These are phyloP conservation scores for Fusarium dlaminii DNA, from an alignment of 2,329 filamentous ascomycete species.

Conservation along the genomic window DNA sequence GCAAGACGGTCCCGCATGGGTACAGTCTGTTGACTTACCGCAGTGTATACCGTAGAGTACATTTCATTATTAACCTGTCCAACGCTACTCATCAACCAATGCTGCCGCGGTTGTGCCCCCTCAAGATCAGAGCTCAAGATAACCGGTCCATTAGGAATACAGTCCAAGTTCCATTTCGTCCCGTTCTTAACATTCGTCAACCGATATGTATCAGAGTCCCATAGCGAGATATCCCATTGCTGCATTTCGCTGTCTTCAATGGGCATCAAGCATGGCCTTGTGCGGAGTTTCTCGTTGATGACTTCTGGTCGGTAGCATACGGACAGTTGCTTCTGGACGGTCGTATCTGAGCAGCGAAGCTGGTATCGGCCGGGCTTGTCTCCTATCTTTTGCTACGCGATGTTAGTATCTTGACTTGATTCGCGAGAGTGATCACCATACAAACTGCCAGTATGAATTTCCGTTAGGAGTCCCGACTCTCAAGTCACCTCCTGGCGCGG, in stretches of 20 bases:
- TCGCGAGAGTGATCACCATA: background rate
- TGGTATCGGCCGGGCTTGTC: constrained; percentile 44
- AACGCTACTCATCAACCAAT: constrained; percentile 48
- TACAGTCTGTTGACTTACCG: background rate
- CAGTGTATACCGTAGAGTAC: constrained; percentile 45
- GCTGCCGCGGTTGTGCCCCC: constrained; percentile 44
- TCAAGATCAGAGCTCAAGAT: constrained; percentile 45
- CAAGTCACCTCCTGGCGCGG: constrained; percentile 23
- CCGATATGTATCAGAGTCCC: constrained; percentile 43
- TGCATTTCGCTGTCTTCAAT: constrained; percentile 42
- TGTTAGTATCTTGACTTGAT: background rate
- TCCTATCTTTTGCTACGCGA: constrained; percentile 41
- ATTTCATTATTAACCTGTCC: constrained; percentile 44
- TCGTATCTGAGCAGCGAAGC: constrained; percentile 43
- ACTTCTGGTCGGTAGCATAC: constrained; percentile 39
- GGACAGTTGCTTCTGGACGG: constrained; percentile 44
- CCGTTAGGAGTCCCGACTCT: constrained; percentile 28
- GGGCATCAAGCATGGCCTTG: constrained; percentile 43
- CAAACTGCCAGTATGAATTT: constrained; percentile 26
- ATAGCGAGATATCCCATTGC: constrained; percentile 48
- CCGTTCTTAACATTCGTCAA: constrained; percentile 48
- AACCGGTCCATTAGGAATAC: constrained; percentile 44
- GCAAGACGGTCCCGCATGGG: rapidly evolving
- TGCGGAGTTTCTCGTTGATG: constrained; percentile 41
- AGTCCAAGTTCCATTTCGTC: constrained; percentile 46